phyloP scores from a whole-genome alignment of 345 rosid genomes.

The Aurinia saxatilis region DNA sequence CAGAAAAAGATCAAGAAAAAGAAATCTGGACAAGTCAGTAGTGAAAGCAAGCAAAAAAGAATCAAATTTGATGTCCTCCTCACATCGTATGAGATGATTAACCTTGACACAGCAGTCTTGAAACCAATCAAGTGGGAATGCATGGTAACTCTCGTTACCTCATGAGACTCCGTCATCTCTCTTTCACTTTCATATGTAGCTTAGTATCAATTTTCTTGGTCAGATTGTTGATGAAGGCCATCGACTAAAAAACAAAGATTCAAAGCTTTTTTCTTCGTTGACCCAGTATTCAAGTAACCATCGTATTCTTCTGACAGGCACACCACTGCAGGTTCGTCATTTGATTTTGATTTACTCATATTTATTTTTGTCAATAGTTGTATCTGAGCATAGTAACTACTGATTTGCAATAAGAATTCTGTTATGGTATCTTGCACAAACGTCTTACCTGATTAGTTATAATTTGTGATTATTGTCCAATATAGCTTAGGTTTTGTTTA shows the following conservation, averaged over 20 bases:
- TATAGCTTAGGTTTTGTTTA: not conserved
- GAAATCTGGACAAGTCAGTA: slow-evolving; percentile 73
- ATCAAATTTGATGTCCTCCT: slow-evolving; percentile 96
- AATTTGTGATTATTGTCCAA: not conserved
- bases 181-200: slow-evolving; percentile 10
- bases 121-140: slow-evolving; percentile 97
- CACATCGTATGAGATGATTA: slow-evolving; percentile 98
- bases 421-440: not conserved
- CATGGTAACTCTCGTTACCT: slow-evolving; percentile 60
- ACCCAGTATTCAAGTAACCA: slow-evolving; percentile 85
- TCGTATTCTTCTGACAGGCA: slow-evolving; percentile 95
- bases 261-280: slow-evolving; percentile 84
- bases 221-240: slow-evolving; percentile 99
- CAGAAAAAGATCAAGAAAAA: slow-evolving; percentile 75
- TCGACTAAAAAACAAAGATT: slow-evolving; percentile 96
- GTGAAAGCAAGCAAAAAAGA: slow-evolving; percentile 89
- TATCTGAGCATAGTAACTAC: slow-evolving; percentile 3
- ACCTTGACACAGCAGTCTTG: slow-evolving; percentile 67
- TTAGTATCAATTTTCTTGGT: slow-evolving; percentile 24
- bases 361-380: not conserved
- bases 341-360: slow-evolving; percentile 16
- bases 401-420: not conserved
- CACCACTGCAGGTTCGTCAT: slow-evolving; percentile 90
- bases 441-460: not conserved
- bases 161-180: not conserved